Base-by-base conservation (phyloP, 805 yeast species). In the Maudiozyma turicensis region DNA sequence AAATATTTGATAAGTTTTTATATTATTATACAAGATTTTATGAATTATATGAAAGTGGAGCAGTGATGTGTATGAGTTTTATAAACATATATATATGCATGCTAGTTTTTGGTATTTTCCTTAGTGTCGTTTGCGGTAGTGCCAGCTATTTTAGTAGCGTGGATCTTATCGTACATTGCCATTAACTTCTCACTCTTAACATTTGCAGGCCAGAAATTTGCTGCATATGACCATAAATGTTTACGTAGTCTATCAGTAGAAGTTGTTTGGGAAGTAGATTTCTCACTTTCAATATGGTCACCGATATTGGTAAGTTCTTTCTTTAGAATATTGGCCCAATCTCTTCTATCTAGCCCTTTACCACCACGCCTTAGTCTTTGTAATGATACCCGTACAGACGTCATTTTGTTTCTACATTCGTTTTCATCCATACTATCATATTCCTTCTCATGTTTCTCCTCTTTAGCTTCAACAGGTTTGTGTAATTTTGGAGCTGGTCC, bases 141-240 rank as follows among this genome's bases (percentile, higher is more conserved):
- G 8, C 38, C 14, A 13, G 38, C 38, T 20, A 20, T 20, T n/a
- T 34, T 34, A 7, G 54, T 39, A 13, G 52, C 55, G 8, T 52
- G 55, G 32, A 82, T 67, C 66, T 82, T 79, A 52, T 69, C 73
- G 65, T 86, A 89, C 96, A 89, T 88, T 32, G 78, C 81, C 59
- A 75, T 74, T 53, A 88, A 78, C 68, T 84, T 84, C 38, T 72
- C 66, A 52, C 91, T 82, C 40, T 84, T 79, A n/a, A 82, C 96
- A 52, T 77, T 76, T 3, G 81, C 85, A 2, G 96, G 96, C 96
- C 96, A 88, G 69, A 81, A 88, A 48, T 78, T 75, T 20, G 89
- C 75, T 5, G 93, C 87, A 63, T 83, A 87, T 32, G 85, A 77
- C 96, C 96, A 88, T 51, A 88, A 67, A 58, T 87, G 93, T 61